These are phyloP conservation scores for Lepiota brunneoincarnata DNA, from an alignment of 768 basidiomycete species.

Conservation along the genomic window DNA sequence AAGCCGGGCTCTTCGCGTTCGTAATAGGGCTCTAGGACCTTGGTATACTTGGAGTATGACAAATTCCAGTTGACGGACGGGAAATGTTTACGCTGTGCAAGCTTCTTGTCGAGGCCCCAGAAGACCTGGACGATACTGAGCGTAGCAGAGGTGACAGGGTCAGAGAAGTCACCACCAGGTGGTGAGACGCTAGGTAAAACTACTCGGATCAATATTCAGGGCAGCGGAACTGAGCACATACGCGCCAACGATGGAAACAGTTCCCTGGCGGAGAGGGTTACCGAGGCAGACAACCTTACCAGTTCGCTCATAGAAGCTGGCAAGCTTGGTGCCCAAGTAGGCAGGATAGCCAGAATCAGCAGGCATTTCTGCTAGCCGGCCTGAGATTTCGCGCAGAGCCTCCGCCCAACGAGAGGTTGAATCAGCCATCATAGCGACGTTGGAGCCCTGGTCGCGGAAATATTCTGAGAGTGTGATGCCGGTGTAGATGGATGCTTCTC, in stretches of 20 bases:
- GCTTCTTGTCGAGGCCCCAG: slow-evolving; percentile 99
- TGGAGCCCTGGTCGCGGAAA: slow-evolving; percentile 97
- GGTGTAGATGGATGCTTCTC: slow-evolving; percentile 99
- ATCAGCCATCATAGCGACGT: slow-evolving; percentile 99
- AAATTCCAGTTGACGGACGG: slow-evolving; percentile 99
- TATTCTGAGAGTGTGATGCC: slow-evolving; percentile 99
- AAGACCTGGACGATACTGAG: slow-evolving; percentile 99
- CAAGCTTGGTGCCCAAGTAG: slow-evolving; percentile 92
- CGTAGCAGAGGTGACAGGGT: slow-evolving; percentile 96
- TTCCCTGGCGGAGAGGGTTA: slow-evolving; percentile 82
- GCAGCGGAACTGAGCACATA: slow-evolving; percentile 41
- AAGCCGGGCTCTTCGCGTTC: slow-evolving; percentile 92
- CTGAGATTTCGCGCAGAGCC: slow-evolving; percentile 97
- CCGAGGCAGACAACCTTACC: slow-evolving; percentile 94
- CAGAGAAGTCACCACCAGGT: slow-evolving; percentile 98
- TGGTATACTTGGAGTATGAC: slow-evolving; percentile 99
- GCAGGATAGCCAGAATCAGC: slow-evolving; percentile 99
- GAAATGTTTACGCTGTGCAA: slow-evolving; percentile 98
- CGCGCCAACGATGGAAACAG: slow-evolving; percentile 99
- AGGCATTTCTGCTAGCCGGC: slow-evolving; percentile 99
- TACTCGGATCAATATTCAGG: slow-evolving; percentile 1
- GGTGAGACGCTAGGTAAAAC: slow-evolving; percentile 79
- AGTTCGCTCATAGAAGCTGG: slow-evolving; percentile 97
- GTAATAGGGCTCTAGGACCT: slow-evolving; percentile 90
- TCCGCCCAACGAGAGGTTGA: slow-evolving; percentile 99